Base-by-base conservation (phyloP, 2,329 filamentous ascomycete genomes). In the Colletotrichum eleusines region DNA sequence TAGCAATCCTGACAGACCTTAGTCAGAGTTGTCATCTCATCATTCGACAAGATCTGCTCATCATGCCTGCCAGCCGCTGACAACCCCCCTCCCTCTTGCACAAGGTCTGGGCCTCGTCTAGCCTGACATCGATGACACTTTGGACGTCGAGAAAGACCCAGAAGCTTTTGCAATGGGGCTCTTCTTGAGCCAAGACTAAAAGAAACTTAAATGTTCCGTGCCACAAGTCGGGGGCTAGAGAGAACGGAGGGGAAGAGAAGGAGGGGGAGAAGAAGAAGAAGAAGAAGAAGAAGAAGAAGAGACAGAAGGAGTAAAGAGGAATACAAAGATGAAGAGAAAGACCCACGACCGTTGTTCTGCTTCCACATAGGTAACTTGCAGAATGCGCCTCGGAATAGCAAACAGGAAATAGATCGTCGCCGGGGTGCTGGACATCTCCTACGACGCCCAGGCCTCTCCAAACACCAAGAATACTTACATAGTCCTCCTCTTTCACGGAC, bases 21-120 rank as follows among this genome's bases (percentile, higher is more conserved):
- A 58, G 48, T 38, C 18, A 54, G 40, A 63, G 38, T 48, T 54
- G 58, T 48, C 64, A 48, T 63, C 58, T 40, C 64, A 63, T 67
- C 26, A 40, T 51, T 23, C 33, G 26, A n/a, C 12, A 54, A n/a
- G 7, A 54, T 14, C 20, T 31, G 40, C 48, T 38, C 11, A 66
- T 46, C 48, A 18, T 16, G 26, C 33, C 18, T 38, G 12, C 64
- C 48, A 33, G 11, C 14, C 23, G 42, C 20, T 11, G 5, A 60
- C 40, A 38, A 60, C n/a, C 12, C 20, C 20, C n/a, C 26, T 20
- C 20, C 44, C 44, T 40, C 11, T 3, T 16, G 20, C 8, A 0
- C 9, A 5, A 40, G 28, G 1, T 6, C n/a, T 5, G 16, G 9
- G 31, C 35, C 5, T 2, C 3, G 26, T 6, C 6, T 7, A 11